Evolutionary conservation across 106 monocot genomes (phyloP).

Genomic region (Amphibolis antarctica): DNA sequence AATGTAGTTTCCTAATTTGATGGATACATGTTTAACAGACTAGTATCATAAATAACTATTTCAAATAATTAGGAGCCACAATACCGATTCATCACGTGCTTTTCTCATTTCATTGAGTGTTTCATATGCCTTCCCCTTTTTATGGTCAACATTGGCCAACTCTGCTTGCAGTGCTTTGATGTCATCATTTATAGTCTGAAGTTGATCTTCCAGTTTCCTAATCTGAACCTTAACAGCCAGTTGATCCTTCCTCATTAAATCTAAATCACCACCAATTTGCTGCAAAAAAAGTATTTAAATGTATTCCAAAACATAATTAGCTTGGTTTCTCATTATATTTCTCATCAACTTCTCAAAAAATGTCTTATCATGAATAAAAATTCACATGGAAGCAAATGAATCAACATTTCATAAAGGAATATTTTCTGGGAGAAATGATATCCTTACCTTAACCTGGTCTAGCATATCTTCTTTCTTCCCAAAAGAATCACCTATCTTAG

Average conservation of each 20-base stretch:
- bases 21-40: too few relatives aligned
- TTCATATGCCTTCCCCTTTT: slow-evolving; percentile 58
- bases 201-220: slow-evolving; percentile 48
- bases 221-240: slow-evolving; percentile 48
- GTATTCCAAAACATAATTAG: background rate
- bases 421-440: background rate
- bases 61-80: background rate
- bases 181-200: slow-evolving; percentile 37
- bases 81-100: slow-evolving; percentile 52
- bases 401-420: background rate
- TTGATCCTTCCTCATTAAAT: slow-evolving; percentile 66
- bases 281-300: slow-evolving; percentile 15
- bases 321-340: background rate
- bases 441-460: slow-evolving; percentile 77
- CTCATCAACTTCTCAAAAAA: too few relatives aligned
- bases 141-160: slow-evolving; percentile 25
- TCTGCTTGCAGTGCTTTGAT: slow-evolving; percentile 49
- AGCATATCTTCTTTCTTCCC: slow-evolving; percentile 57
- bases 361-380: background rate
- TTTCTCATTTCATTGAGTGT: slow-evolving; percentile 32
- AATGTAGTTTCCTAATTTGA: too few relatives aligned
- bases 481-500: slow-evolving; percentile 54
- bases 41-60: too few relatives aligned
- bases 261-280: slow-evolving; percentile 63
- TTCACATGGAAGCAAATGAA: background rate